Base-by-base conservation (phyloP, 164 flowering plant species). In the grape (Vitis vinifera) region DNA sequence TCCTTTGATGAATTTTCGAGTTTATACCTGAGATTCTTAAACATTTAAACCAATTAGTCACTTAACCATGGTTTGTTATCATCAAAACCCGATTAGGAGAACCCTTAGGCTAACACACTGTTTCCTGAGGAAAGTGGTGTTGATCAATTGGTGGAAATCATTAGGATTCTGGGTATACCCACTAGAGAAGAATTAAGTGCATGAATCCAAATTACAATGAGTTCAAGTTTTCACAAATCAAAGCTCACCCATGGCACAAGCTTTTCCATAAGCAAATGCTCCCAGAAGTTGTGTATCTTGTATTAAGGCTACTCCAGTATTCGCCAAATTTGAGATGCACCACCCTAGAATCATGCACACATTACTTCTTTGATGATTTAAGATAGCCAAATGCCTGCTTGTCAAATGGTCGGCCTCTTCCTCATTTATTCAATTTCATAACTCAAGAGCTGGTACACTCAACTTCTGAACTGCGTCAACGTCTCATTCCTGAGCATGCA, bases 101-200 rank as follows among this genome's bases (percentile, higher is more conserved):
- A 19, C 15, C 66, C 31, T 9, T 69, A 8, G 17, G 12, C 66
- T 30, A 86, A 89, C 88, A 3, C 91, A 27, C 82, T 87, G 9
- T 87, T 87, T 68, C 89, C 92, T 12, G 92, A 89, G 13, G 91
- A 88, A 66, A 86, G 89, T 74, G 90, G 90, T 63, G 92, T 86
- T 0, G 87, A 87, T 63, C 83, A 85, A 75, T 83, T 81, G 68
- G 83, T 83, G 65, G 89, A 86, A 74, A 82, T 86, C 55, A 84
- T 86, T 53, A 87, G 85, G 88, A 31, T 31, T 31, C 44, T 31
- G 44, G 44, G 44, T 31, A 31, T 6, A 31, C 44, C 44, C 44
- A 31, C 44, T 6, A 31, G 44, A 31, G 6, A 31, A 31, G 44
- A 31, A 31, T 31, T 31, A 31, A 31, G 44, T 31, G 44, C 44